Percentiles rank a stretch among this genome's conserved stretches.
Conservation (phyloP, 345 rosid genomes). For the Citrus glauca region DNA sequence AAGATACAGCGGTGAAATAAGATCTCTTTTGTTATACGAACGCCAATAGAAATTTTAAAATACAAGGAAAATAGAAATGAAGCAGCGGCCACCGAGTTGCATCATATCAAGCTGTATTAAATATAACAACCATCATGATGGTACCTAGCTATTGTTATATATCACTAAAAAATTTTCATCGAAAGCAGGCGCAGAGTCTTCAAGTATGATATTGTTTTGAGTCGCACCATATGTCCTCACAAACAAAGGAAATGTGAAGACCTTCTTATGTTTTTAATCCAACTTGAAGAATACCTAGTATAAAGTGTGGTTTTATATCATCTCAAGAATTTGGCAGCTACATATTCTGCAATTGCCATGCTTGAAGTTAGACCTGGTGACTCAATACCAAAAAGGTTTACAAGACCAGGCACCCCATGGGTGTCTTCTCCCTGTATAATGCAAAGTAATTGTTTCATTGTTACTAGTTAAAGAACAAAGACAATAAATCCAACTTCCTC, state of each 20-base stretch:
- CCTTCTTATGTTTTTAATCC: neutral
- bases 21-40: too few species aligned
- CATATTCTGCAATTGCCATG: slow-evolving; percentile 82
- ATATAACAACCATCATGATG: neutral
- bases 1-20: too few species aligned
- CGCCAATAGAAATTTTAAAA: too few species aligned
- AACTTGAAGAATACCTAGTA: neutral
- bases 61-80: neutral
- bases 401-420: slow-evolving; percentile 82
- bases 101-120: neutral
- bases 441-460: neutral
- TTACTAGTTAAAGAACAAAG: neutral
- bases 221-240: neutral
- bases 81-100: neutral
- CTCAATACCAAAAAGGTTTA: slow-evolving; percentile 86
- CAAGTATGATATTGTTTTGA: neutral
- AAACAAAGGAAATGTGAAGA: neutral
- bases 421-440: slow-evolving; percentile 65
- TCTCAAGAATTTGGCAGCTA: slow-evolving; percentile 49
- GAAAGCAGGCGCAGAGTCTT: neutral
- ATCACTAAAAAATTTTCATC: neutral
- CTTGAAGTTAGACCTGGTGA: slow-evolving; percentile 97
- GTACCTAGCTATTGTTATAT: neutral
- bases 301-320: neutral
- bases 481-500: neutral